Conservation (phyloP, 2,329 filamentous ascomycete species). For the Penicillium aurantiogriseum region DNA sequence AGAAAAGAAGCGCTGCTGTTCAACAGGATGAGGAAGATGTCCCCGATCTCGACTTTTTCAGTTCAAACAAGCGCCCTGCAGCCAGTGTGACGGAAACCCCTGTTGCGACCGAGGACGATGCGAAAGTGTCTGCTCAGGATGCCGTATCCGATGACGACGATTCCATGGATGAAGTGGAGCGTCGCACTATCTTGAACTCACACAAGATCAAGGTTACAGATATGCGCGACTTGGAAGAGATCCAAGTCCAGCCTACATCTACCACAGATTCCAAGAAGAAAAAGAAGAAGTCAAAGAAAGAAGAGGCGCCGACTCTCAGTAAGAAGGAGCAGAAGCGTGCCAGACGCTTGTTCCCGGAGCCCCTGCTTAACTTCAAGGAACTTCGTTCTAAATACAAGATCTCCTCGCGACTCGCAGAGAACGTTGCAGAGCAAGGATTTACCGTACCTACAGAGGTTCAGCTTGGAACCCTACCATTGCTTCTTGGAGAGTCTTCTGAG, state of each 20-base stretch:
- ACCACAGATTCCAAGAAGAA: conserved; percentile 48
- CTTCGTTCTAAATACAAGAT: conserved; percentile 71
- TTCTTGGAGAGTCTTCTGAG: conserved; percentile 55
- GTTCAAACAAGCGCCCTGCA: conserved; percentile 29
- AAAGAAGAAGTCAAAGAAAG: conserved; percentile 57
- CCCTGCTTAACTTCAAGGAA: conserved; percentile 73
- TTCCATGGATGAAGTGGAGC: conserved; percentile 65
- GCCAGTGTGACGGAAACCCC: conserved; percentile 15
- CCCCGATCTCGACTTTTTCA: conserved; percentile 40
- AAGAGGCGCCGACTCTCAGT: conserved; percentile 37
- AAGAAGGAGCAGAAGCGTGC: conserved; percentile 52
- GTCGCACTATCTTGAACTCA: conserved; percentile 69
- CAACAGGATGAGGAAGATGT: conserved; percentile 27
- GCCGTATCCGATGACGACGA: conserved; percentile 28
- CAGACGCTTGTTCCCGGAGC: conserved; percentile 70
- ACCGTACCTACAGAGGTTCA: conserved; percentile 90
- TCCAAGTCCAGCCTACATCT: conserved; percentile 24
- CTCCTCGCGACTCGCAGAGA: conserved; percentile 69
- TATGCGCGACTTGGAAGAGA: conserved; percentile 54
- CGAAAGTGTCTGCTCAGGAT: conserved; percentile 19
- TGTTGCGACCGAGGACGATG: conserved; percentile 18
- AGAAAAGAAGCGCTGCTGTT: conserved; percentile 32
- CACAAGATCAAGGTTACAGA: conserved; percentile 84
- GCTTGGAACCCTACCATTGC: conserved; percentile 75
- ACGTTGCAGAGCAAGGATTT: conserved; percentile 82